Conservation (phyloP, 2,329 filamentous ascomycete genomes). For the Trichoderma gracile region DNA sequence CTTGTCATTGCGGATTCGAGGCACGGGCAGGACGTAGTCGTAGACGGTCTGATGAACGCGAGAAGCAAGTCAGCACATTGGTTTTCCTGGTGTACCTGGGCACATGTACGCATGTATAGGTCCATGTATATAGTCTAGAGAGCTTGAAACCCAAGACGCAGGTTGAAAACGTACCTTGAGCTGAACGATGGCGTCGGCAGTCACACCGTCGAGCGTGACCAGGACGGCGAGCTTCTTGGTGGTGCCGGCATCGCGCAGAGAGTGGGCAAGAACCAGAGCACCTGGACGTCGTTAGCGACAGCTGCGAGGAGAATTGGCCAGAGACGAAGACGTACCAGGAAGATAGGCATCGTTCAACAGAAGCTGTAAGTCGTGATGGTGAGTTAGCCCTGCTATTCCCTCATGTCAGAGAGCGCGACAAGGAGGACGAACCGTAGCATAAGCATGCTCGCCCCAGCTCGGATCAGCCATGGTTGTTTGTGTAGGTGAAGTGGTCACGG, state of each 20-base stretch:
- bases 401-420: conserved; percentile 1
- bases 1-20: conserved; percentile 72
- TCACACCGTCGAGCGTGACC: conserved; percentile 78
- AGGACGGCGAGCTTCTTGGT: conserved; percentile 82
- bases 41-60: conserved; percentile 66
- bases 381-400: conserved; percentile 6
- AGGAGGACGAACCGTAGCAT: conserved; percentile 54
- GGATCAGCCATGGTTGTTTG: conserved; percentile 41
- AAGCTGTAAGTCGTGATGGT: conserved; percentile 59
- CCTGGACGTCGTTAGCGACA: conserved; percentile 46
- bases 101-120: not conserved
- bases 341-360: conserved; percentile 90
- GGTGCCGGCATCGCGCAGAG: conserved; percentile 85
- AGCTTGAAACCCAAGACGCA: not conserved
- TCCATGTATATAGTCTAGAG: not conserved
- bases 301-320: not conserved
- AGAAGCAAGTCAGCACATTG: conserved; percentile 4
- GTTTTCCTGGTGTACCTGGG: not conserved
- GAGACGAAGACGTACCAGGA: conserved; percentile 63
- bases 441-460: conserved; percentile 52
- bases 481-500: not conserved
- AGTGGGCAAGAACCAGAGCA: conserved; percentile 90
- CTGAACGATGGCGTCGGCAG: conserved; percentile 71
- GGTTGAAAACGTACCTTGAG: conserved; percentile 61
- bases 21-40: conserved; percentile 84